phyloP scores from a whole-genome alignment of 306 rosid genomes.

The Lagenaria siceraria region DNA sequence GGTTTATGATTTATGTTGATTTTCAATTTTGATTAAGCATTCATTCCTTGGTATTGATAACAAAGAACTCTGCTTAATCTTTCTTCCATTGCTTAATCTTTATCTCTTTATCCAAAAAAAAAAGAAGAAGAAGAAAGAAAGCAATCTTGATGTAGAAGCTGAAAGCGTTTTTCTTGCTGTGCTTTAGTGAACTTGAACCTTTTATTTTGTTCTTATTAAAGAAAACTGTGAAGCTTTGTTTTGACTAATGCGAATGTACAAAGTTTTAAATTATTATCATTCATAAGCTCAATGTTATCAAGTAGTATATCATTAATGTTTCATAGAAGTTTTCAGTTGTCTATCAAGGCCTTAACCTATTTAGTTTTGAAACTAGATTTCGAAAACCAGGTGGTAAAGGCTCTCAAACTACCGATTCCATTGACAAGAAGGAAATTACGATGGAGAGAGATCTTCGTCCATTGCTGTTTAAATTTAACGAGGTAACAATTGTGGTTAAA shows the following conservation, averaged over 20 bases:
- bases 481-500: conserved; percentile 36
- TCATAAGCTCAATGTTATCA: background rate
- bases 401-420: conserved; percentile 25
- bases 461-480: conserved; percentile 68
- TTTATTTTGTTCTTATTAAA: background rate
- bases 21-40: background rate
- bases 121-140: too few relatives aligned
- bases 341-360: background rate
- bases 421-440: conserved; percentile 38
- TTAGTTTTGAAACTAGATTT: conserved; percentile 37
- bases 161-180: background rate
- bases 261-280: background rate
- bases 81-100: background rate
- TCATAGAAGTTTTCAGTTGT: background rate
- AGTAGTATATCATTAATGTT: background rate
- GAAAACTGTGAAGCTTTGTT: background rate
- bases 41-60: background rate
- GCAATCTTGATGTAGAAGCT: background rate
- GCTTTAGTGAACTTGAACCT: background rate
- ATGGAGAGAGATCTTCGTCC: conserved; percentile 49
- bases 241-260: background rate
- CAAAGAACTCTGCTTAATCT: background rate
- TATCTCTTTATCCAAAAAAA: too few relatives aligned
- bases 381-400: conserved; percentile 39
- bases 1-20: background rate